phyloP scores from a whole-genome alignment of 164 flowering plant species.

The Macadamia tetraphylla region DNA sequence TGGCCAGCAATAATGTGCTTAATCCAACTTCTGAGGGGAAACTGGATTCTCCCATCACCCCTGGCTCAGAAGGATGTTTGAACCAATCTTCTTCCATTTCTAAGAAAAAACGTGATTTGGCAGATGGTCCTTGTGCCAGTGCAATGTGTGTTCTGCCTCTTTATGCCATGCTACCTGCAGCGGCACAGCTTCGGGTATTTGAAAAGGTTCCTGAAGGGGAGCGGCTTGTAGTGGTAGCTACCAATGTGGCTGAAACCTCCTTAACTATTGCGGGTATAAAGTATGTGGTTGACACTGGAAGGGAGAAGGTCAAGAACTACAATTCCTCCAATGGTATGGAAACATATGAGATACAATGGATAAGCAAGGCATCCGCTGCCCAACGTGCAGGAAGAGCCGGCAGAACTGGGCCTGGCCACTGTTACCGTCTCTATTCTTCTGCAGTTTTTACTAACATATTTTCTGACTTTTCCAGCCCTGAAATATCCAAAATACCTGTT shows the following conservation, averaged over 20 bases:
- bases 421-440: conserved; percentile 89
- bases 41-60: conserved; percentile 3
- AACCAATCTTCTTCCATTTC: conserved; percentile 12
- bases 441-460: conserved; percentile 70
- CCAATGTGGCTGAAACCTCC: conserved; percentile 99
- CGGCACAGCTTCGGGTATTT: conserved; percentile 85
- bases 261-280: conserved; percentile 92
- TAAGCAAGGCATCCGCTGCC: conserved; percentile 97
- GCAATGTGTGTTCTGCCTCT: conserved; percentile 74
- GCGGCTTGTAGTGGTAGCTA: conserved; percentile 91
- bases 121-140: conserved; percentile 21
- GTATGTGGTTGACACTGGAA: conserved; percentile 96
- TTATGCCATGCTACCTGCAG: conserved; percentile 93
- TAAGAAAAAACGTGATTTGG: conserved; percentile 16
- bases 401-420: conserved; percentile 96
- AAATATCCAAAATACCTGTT: conserved; percentile 81
- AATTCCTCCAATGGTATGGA: conserved; percentile 80
- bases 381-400: conserved; percentile 99
- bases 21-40: conserved; percentile 15
- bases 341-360: conserved; percentile 84
- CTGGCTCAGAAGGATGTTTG: conserved; percentile 13
- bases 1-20: conserved; percentile 38
- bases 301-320: conserved; percentile 87
- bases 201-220: conserved; percentile 67
- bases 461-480: conserved; percentile 70